These are phyloP conservation scores for Novymonas esmeraldas DNA, from an alignment of 208 protist species.

Conservation along the genomic window DNA sequence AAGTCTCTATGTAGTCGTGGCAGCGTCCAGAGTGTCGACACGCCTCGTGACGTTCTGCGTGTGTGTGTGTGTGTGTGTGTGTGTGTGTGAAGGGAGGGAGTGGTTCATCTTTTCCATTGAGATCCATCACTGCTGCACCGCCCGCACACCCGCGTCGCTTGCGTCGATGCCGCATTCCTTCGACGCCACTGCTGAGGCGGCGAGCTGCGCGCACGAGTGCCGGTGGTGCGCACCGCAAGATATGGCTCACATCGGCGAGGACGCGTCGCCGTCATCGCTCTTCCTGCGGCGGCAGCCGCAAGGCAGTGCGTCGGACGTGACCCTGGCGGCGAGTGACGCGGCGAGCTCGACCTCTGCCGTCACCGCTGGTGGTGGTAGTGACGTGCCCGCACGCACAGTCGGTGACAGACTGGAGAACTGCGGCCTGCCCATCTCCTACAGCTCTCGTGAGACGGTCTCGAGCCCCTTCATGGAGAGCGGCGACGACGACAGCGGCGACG, in stretches of 20 bases:
- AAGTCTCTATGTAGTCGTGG: neutral
- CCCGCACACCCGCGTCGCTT: too few relatives aligned
- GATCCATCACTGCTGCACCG: too few relatives aligned
- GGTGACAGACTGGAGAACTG: too few relatives aligned
- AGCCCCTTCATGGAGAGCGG: neutral
- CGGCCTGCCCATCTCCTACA: constrained; percentile 5
- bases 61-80: neutral
- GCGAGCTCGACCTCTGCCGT: neutral
- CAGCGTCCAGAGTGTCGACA: neutral
- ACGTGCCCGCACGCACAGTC: neutral
- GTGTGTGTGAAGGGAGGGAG: neutral
- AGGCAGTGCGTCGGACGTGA: too few relatives aligned
- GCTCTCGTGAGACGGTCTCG: constrained; percentile 11
- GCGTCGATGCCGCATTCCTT: too few relatives aligned
- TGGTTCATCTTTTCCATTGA: neutral
- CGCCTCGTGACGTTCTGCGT: neutral
- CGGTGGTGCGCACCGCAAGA: too few relatives aligned
- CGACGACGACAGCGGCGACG: constrained; percentile 2
- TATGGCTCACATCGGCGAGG: too few relatives aligned
- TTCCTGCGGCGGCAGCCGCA: too few relatives aligned
- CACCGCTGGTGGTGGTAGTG: neutral
- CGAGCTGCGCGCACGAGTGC: too few relatives aligned
- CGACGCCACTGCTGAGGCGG: too few relatives aligned
- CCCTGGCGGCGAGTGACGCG: too few relatives aligned
- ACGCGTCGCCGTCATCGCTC: too few relatives aligned